Evolutionary conservation across 164 flowering plant genomes (phyloP), one percentile per base, ranked within the genome.

Genomic region (Vitis cinerea): DNA sequence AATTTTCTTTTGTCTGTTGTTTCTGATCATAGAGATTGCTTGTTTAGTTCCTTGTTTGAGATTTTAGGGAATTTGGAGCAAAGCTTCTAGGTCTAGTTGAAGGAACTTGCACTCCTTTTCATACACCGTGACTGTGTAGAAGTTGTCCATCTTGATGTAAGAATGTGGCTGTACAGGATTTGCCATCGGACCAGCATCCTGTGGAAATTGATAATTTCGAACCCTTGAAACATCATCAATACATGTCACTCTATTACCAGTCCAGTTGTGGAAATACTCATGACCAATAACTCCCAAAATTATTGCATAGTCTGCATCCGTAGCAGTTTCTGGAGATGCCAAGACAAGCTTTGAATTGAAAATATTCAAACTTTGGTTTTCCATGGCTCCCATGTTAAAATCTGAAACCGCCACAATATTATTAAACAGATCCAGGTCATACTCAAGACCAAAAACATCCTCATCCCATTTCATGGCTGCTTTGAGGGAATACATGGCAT

Each of bases 111-210:
- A 19, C 19, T 19, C 19, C 19, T 19, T 19, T 19, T 19, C 19
- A 19, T 19, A 19, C 19, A 19, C 19, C 19, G 19, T 83, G 83
- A 97, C 99, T 72, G 98, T 95, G 76, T 95, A 95, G 80, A 95
- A 95, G 79, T 95, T 95, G 76, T 95, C 99, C 99, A 95, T 93
- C 98, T 95, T 95, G 60, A 95, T 93, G 72, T 96, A 96, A 52
- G 99, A 96, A 78, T 96, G 97, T 63, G 99, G 99, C 44, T 97
- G 82, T 12, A 96, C 93, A 71, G 99, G 99, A 83, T 96, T 98
- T 82, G 98, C 97, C 97, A 96, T 96, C 15, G 98, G 98, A 83
- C 99, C 97, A 76, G 97, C 88, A 87, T 96, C 99, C 98, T 96
- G 97, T 31, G 98, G 94, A 65, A 85, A 96, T 75, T 96, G 99